phyloP scores from a whole-genome alignment of 2,329 filamentous ascomycete species.

The Monosporascus sp. region DNA sequence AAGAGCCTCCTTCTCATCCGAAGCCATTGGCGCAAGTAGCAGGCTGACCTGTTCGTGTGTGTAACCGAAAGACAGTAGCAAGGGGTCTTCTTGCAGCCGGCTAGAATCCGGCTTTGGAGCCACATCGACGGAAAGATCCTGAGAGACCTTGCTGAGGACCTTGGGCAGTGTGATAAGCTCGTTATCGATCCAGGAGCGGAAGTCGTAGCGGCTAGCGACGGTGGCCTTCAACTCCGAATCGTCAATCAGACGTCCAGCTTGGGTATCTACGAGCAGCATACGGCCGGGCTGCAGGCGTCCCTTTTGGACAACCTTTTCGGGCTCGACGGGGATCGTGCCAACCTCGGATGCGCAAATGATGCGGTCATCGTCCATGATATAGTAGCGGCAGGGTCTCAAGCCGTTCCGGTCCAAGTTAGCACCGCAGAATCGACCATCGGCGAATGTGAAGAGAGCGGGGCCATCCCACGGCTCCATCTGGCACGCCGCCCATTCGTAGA shows the following conservation, averaged over 20 bases:
- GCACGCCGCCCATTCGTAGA: conserved; percentile 98
- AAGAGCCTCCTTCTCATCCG: conserved; percentile 93
- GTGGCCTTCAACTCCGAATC: conserved; percentile 87
- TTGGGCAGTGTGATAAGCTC: conserved; percentile 78
- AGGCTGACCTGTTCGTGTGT: conserved; percentile 93
- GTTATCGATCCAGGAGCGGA: conserved; percentile 80
- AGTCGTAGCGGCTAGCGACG: conserved; percentile 82
- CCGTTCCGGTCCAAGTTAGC: conserved; percentile 95
- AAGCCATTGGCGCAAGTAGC: conserved; percentile 89
- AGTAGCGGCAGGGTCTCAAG: conserved; percentile 91
- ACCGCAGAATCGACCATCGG: conserved; percentile 93
- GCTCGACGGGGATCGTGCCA: conserved; percentile 86
- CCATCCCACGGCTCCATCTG: conserved; percentile 99
- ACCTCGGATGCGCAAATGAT: conserved; percentile 98
- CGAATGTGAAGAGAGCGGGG: conserved; percentile 93
- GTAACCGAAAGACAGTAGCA: conserved; percentile 85
- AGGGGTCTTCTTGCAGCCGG: conserved; percentile 75
- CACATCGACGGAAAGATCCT: conserved; percentile 56
- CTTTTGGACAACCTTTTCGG: conserved; percentile 86
- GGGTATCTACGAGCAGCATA: conserved; percentile 92
- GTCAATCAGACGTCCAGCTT: conserved; percentile 85
- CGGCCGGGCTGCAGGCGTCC: conserved; percentile 89
- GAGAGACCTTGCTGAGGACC: conserved; percentile 59
- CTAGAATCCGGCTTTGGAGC: conserved; percentile 60
- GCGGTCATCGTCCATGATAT: conserved; percentile 92